Percentiles rank a stretch among this genome's conserved stretches.
Evolutionary conservation across 129 eudicot genomes (phyloP).

Genomic region (Arctium lappa): DNA sequence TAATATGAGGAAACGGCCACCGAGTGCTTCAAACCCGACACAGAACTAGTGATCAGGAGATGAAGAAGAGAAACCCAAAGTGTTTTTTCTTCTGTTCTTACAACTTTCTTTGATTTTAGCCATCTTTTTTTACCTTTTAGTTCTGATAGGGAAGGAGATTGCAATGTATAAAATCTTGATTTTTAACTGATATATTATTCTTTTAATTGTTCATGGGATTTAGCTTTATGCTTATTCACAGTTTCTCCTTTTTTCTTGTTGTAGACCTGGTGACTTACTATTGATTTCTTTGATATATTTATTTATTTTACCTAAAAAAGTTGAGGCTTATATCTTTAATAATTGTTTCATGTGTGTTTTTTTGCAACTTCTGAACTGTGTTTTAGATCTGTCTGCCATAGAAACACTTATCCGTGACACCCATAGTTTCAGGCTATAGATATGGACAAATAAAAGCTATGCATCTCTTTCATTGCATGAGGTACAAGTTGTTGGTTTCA

Average conservation of each 20-base stretch:
- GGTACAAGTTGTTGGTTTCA: not conserved
- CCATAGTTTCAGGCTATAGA: not conserved
- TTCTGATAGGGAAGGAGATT: conserved; percentile 7
- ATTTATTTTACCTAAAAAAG: not conserved
- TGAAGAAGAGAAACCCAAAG: too few relatives aligned
- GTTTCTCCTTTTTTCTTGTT: too few relatives aligned
- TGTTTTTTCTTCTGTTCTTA: conserved; percentile 8
- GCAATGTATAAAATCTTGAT: conserved; percentile 6
- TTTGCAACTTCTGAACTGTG: not conserved
- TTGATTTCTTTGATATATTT: not conserved
- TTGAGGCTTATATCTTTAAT: not conserved
- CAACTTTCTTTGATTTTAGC: conserved; percentile 1
- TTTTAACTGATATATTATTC: conserved; percentile 15
- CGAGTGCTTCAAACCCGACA: conserved; percentile 60
- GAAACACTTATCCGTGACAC: not conserved
- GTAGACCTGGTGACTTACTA: too few relatives aligned
- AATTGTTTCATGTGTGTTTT: not conserved
- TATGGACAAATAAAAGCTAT: not conserved
- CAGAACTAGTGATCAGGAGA: conserved; percentile 45
- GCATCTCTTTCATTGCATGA: not conserved
- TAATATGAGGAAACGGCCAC: conserved; percentile 55
- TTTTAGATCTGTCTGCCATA: not conserved
- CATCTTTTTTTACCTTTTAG: not conserved
- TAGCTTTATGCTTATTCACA: not conserved
- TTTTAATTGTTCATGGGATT: conserved; percentile 2